Evolutionary conservation across 345 rosid species (phyloP), one percentile per base, ranked within the genome.

Genomic region (Triadica sebifera): DNA sequence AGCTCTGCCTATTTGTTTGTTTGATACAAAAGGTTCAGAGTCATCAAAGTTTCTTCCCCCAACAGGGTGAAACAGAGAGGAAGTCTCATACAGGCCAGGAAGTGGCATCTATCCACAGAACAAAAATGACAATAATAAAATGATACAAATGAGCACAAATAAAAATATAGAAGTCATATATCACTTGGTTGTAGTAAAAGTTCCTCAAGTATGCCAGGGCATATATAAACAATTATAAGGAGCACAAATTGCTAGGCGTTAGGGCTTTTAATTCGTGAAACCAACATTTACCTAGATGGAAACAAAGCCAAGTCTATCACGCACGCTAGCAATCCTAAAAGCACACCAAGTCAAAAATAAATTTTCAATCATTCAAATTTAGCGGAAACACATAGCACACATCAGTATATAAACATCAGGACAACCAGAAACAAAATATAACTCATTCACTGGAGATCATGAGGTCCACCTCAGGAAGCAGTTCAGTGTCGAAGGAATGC

Each of bases 401-500:
- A 43, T 39, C 13, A 24, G 12, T 43, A 17, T 53, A 38, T 12
- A 41, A 57, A 16, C 43, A 45, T 47, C 25, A 55, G 12, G 50
- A 65, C 19, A 24, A 38, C 22, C 10, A 74, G 52, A 73, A 53
- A 16, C 43, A 20, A 22, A n/a, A 62, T 13, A 11, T 17, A 46
- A 51, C 55, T 38, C 7, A n/a, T 25, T 17, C 59, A 43, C 45
- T 15, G 8, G 20, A 52, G 74, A 57, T 22, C 37, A n/a, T 34
- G 34, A 45, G 3, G 74, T 79, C 61, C 74, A 95, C 99, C 99
- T 95, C 98, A 34, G 99, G 89, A 75, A 95, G 90, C 80, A 95
- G 88, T 81, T 95, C 99, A 1, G 98, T 95, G 81, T 93, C 96
- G 77, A 91, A 89, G 65, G 99, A 93, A 82, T 95, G 97, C 67